Evolutionary conservation across 2,329 filamentous ascomycete species (phyloP).

Genomic region (Didymella segeticola): DNA sequence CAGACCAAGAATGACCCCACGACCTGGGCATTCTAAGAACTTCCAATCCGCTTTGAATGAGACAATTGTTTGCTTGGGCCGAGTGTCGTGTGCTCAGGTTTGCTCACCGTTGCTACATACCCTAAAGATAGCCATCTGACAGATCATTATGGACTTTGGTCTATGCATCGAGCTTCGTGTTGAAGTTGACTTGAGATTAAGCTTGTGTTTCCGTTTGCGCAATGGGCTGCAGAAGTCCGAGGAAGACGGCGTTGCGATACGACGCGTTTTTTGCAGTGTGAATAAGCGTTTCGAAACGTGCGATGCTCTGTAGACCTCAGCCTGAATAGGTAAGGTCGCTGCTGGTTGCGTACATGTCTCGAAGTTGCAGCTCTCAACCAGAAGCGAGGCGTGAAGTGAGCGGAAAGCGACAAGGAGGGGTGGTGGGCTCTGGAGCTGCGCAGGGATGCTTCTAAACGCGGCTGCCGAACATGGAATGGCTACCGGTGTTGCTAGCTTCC

Average conservation of each 20-base stretch:
- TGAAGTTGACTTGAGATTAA: neutral
- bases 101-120: neutral
- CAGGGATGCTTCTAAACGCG: slow-evolving; percentile 25
- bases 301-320: slow-evolving; percentile 13
- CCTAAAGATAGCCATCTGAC: neutral
- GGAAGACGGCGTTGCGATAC: slow-evolving; percentile 1
- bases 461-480: slow-evolving; percentile 30
- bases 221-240: neutral
- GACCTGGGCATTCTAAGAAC: too few species aligned
- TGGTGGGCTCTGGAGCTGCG: slow-evolving; percentile 12
- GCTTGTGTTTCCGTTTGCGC: neutral
- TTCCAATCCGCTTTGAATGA: too few species aligned
- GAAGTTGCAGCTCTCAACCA: slow-evolving; percentile 1
- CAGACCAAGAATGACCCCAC: too few species aligned
- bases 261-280: slow-evolving; percentile 18
- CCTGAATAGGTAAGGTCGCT: slow-evolving; percentile 4
- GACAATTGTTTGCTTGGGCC: too few species aligned
- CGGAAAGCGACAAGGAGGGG: slow-evolving; percentile 9
- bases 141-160: neutral
- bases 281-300: slow-evolving; percentile 12
- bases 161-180: neutral
- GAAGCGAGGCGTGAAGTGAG: slow-evolving; percentile 12
- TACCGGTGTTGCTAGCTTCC: slow-evolving; percentile 23
- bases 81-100: neutral
- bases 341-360: neutral